Base-by-base conservation (phyloP, 805 yeast species). In the Metschnikowia santaceciliae region DNA sequence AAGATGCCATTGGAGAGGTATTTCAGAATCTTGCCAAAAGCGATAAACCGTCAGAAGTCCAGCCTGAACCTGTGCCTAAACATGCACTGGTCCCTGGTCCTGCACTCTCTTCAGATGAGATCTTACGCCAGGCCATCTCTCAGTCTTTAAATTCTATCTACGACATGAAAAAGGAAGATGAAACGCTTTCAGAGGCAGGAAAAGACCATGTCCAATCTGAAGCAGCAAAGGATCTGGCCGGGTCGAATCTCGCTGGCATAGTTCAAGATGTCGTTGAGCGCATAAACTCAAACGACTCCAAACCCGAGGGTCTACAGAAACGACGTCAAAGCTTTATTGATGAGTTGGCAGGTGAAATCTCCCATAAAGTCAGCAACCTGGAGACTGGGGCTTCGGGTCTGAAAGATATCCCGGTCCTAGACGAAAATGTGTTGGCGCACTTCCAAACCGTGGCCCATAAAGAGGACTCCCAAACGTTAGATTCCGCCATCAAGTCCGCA, bases 401-500 rank as follows among this genome's bases (percentile, higher is more conserved):
- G 20, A 48, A 54, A 11, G 61, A 57, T 13, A 52, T 71, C 39
- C 75, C 75, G 3, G 68, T 60, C 44, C 59, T 71, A 11, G 75
- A 69, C 47, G 75, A 71, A 3, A 65, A 62, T 38, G 66, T 69
- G 19, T 57, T 70, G 32, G 70, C 64, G 11, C 75, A 71, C 54
- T 71, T 71, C 50, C 70, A 68, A 36, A 59, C 65, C 32, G 71
- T 68, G 47, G 69, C 71, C 1, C 54, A 67, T 47, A 64, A 57
- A 44, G 65, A 63, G 14, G 65, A 61, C 20, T 7, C 42, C 3
- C 30, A 37, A 20, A 17, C 30, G n/a, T 46, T 45, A 8, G 54
- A 50, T 5, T 36, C 48, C 2, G 52, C 55, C 4, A 45, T 54
- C 34, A 54, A 54, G 36, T 47, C 50, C 4, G 59, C 59, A 2